phyloP scores from a whole-genome alignment of 345 rosid species.

The Punica granatum region DNA sequence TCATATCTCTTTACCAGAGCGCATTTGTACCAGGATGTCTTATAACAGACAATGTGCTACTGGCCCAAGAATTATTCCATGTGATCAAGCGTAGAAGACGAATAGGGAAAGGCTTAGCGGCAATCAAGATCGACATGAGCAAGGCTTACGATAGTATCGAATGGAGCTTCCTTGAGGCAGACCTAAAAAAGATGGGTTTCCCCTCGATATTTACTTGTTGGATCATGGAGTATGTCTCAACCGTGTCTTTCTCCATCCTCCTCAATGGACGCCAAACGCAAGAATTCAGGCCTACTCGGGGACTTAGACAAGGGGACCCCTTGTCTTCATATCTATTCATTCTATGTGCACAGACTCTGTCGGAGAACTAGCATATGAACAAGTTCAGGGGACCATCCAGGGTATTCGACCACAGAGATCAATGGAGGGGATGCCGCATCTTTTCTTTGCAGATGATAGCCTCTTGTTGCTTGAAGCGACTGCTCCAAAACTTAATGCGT shows the following conservation, averaged over 20 bases:
- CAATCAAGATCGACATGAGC: background rate
- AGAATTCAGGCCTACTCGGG: too few relatives aligned
- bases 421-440: background rate
- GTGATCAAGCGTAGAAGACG: background rate
- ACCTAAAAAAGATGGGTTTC: background rate
- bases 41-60: background rate
- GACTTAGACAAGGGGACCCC: too few relatives aligned
- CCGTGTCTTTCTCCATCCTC: background rate
- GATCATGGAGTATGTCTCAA: background rate
- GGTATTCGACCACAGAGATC: background rate
- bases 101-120: background rate
- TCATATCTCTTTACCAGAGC: background rate
- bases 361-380: background rate
- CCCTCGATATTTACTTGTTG: background rate
- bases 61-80: constrained; percentile 1
- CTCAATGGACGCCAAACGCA: too few relatives aligned
- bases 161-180: background rate
- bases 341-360: background rate
- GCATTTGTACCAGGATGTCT: background rate
- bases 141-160: constrained; percentile 1
- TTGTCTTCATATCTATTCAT: background rate
- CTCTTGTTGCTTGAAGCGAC: background rate
- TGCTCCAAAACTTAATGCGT: background rate
- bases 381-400: background rate
- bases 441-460: background rate